Evolutionary conservation across 805 yeast genomes (phyloP), one percentile per base, ranked within the genome.

Genomic region (Priceomyces carsonii): DNA sequence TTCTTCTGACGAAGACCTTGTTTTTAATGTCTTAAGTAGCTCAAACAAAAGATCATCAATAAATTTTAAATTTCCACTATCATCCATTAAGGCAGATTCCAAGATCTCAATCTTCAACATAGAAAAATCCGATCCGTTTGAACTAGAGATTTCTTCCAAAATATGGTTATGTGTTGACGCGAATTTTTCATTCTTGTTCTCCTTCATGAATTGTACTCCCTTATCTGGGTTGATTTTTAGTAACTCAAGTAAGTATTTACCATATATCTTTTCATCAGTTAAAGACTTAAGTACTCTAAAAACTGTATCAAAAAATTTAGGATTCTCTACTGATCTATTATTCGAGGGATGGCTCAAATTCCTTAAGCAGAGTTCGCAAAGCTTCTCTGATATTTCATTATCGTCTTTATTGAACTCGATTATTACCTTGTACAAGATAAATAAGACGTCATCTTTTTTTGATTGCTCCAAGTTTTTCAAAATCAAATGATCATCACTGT

Each of bases 21-120:
- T 34, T 10, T 30, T 23, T 8, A 63, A 26, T 31, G 50, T 44
- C n/a, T 41, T 50, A 10, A 50, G 17, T 10, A 61, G 42, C 32
- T 63, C 66, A 0, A 30, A 32, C 6, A 57, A 19, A 10, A 67
- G 50, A 32, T 65, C 71, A 12, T 46, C 44, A 6, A 46, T 22
- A 8, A 26, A 19, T 9, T 42, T 44, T 6, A 35, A 36, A 12
- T 29, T 29, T 5, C 36, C 36, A 3, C 36, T 33, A 8, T 41
- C 45, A 8, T 59, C 65, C 13, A 39, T 12, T 29, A 57, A 57
- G 0, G 54, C 32, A 15, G 58, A 49, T 40, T 68, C 72, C 14
- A 63, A 42, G 30, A 57, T 57, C 25, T 68, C 72, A 9, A 64
- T 48, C 34, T 58, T 61, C 8, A 68, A 51, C 1, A 47, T 40